Conservation (phyloP, 306 rosid species). For the Pyrus communis region DNA sequence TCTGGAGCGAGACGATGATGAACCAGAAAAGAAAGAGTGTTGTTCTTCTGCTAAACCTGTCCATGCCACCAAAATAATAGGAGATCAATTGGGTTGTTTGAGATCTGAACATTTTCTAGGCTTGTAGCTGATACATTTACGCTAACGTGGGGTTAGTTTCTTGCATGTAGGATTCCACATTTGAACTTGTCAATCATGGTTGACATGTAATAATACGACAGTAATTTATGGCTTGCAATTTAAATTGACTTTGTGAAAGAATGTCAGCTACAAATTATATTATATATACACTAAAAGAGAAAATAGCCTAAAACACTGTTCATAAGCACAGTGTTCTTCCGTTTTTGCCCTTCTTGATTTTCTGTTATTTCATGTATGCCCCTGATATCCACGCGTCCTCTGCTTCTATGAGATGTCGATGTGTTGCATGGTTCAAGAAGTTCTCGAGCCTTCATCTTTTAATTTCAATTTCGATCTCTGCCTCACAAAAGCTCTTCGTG, state of each 20-base stretch:
- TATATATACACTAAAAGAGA: no score
- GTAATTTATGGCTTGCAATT: background rate
- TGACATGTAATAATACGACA: background rate
- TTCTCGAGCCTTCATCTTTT: no score
- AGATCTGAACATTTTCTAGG: background rate
- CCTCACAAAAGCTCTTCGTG: no score
- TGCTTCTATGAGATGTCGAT: no score
- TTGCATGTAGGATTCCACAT: constrained; percentile 28
- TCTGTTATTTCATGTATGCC: no score
- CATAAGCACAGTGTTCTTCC: no score
- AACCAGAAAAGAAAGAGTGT: constrained; percentile 30
- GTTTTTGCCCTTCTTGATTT: no score
- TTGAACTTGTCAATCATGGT: constrained; percentile 45
- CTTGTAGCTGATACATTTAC: background rate
- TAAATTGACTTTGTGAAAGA: background rate
- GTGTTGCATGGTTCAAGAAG: no score
- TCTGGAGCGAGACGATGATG: constrained; percentile 22
- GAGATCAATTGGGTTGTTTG: constrained; percentile 18
- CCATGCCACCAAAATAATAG: constrained; percentile 24
- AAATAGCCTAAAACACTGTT: no score
- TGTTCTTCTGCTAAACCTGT: constrained; percentile 31
- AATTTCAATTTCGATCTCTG: no score
- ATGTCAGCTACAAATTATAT: background rate
- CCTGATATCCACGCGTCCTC: no score
- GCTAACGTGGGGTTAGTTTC: constrained; percentile 32